Percentiles rank a stretch among this genome's conserved stretches.
Conservation (phyloP, 106 monocot genomes). For the Cymbidium sinense region DNA sequence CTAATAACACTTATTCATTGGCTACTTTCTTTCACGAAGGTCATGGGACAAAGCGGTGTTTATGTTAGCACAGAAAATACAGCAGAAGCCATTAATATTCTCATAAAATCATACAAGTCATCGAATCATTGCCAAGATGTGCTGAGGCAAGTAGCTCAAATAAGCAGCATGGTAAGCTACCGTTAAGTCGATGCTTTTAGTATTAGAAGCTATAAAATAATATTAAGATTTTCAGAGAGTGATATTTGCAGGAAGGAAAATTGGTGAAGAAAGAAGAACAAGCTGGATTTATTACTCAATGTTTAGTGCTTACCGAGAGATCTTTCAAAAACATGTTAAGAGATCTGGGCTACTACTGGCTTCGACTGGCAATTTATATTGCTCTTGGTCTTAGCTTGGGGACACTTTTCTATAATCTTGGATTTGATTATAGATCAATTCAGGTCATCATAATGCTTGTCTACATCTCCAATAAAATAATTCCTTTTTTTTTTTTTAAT, state of each 20-base stretch:
- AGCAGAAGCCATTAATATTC: conserved; percentile 17
- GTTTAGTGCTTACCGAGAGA: conserved; percentile 20
- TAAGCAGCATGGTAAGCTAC: conserved; percentile 10
- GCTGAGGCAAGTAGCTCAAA: conserved; percentile 3
- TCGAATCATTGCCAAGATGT: conserved; percentile 9
- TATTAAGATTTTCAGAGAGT: neutral
- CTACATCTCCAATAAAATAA: too few relatives aligned
- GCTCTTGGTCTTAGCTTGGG: conserved; percentile 29
- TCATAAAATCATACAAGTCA: conserved; percentile 10
- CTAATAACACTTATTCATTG: neutral
- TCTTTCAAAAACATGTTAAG: conserved; percentile 43
- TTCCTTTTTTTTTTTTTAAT: too few relatives aligned
- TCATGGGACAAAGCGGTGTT: neutral
- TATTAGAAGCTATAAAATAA: neutral
- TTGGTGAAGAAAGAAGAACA: conserved; percentile 14
- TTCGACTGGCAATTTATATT: conserved; percentile 28
- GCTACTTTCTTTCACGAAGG: neutral
- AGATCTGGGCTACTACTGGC: conserved; percentile 48
- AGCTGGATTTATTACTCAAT: conserved; percentile 12
- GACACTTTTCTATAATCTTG: conserved; percentile 28
- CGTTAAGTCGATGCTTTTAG: neutral
- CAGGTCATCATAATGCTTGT: neutral
- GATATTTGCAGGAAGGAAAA: conserved; percentile 18
- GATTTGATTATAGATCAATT: conserved; percentile 26
- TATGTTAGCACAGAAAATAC: neutral